Conservation (phyloP, 2,329 filamentous ascomycete species). For the Cladosporium sp. region DNA sequence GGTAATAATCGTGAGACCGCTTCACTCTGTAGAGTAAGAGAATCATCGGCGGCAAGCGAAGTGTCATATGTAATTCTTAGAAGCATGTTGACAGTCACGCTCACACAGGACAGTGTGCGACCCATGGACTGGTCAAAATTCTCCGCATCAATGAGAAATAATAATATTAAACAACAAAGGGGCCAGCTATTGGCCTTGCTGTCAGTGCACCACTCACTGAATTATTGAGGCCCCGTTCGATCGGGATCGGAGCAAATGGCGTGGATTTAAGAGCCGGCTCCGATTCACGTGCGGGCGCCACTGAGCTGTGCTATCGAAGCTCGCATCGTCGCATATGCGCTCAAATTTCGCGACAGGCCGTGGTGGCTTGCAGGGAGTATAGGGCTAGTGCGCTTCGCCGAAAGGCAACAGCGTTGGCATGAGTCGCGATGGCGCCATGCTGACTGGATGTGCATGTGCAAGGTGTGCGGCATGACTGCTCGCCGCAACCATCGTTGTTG, state of each 20-base stretch:
- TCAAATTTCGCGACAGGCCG: conserved; percentile 1
- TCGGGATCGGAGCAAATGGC: conserved; percentile 2
- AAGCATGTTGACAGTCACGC: background rate
- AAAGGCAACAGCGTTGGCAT: conserved; percentile 10
- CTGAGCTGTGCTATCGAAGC: too few relatives aligned
- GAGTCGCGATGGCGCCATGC: conserved; percentile 2
- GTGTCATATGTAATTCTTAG: background rate
- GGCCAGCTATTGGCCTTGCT: background rate
- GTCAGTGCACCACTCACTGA: background rate
- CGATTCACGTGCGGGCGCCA: background rate
- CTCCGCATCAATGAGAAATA: background rate
- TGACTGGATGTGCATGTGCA: background rate
- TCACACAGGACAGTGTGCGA: background rate
- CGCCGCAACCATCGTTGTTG: background rate
- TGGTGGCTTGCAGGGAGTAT: conserved; percentile 5
- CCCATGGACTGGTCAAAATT: background rate
- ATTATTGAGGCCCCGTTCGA: background rate
- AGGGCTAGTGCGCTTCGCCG: background rate
- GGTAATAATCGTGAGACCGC: background rate
- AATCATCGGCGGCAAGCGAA: background rate
- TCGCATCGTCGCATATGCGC: conserved; percentile 6
- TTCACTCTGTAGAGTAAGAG: background rate
- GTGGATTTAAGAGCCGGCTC: background rate
- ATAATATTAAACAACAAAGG: background rate
- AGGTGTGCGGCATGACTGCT: background rate